Evolutionary conservation across 208 protist species (phyloP), one percentile per base, ranked within the genome.

Genomic region (Leishmania martiniquensis): DNA sequence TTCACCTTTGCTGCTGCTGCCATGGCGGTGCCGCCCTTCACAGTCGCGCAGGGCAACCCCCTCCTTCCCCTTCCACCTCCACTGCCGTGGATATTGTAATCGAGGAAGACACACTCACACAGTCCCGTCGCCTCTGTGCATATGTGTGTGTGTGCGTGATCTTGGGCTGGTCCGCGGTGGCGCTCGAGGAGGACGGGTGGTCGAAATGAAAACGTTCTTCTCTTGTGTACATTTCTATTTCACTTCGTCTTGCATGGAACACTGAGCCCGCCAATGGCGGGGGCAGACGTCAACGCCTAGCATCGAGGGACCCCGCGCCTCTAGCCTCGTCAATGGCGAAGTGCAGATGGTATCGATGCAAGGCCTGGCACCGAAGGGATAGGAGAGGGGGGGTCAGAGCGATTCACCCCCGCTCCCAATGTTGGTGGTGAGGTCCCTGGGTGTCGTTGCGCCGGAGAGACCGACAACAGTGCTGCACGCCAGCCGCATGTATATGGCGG

Each of bases 131-230:
- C 29, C 22, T 62, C 22, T 34, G 57, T 62, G 32, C 13, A 5
- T 42, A 37, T 4, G 39, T 68, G 63, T 47, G 63, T 66, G 60
- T 42, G 29, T 68, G 63, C 7, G 63, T 68, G 63, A 10, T 68
- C 45, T 45, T 22, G 37, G 5, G 63, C 34, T 29, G 22, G 12
- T 63, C 57, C 57, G 13, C 29, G 57, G 37, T 3, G 57, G 57
- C 57, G 52, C 29, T 5, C 52, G 52, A 63, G 12, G 29, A 63
- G 12, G 29, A 9, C n/a, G 54, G 22, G 54, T 59, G 54, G n/a
- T 13, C 9, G 9, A 63, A 29, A 20, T 13, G 29, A 7, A 39
- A 0, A 10, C 55, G n/a, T 32, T 62, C 25, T 59, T 59, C 54
- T 59, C 47, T 15, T 55, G 20, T 55, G n/a, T n/a, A n/a, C 34